Conservation (phyloP, 2,329 filamentous ascomycete species). For the Hymenotorrendiella dingleyae region DNA sequence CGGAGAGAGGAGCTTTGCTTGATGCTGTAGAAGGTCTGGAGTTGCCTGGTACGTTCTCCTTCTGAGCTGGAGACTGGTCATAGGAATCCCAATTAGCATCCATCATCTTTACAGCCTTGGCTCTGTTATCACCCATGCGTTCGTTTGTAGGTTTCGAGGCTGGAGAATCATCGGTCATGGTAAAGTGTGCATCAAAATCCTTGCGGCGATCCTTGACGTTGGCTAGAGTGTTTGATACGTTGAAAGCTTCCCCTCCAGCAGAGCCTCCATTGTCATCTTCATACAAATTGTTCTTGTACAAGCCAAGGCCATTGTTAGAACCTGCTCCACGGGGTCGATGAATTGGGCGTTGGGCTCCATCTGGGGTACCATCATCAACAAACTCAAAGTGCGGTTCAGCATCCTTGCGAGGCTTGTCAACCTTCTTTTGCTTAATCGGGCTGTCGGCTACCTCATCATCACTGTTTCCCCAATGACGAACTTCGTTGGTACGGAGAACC, state of each 20-base stretch:
- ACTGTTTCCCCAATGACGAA: slow-evolving; percentile 74
- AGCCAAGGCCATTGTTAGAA: slow-evolving; percentile 60
- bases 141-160: slow-evolving; percentile 37
- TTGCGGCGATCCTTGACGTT: slow-evolving; percentile 69
- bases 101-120: slow-evolving; percentile 70
- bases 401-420: slow-evolving; percentile 68
- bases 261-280: slow-evolving; percentile 42
- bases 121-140: slow-evolving; percentile 50
- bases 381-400: slow-evolving; percentile 81
- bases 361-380: slow-evolving; percentile 63
- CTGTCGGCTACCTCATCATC: slow-evolving; percentile 54
- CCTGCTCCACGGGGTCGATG: slow-evolving; percentile 47
- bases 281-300: slow-evolving; percentile 76
- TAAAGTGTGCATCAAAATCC: slow-evolving; percentile 73
- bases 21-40: slow-evolving; percentile 14
- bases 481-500: slow-evolving; percentile 57
- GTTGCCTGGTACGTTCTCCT: slow-evolving; percentile 29
- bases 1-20: slow-evolving; percentile 26
- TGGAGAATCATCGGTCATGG: slow-evolving; percentile 64
- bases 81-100: slow-evolving; percentile 55
- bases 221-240: slow-evolving; percentile 43
- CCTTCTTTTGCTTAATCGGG: slow-evolving; percentile 51
- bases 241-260: slow-evolving; percentile 11
- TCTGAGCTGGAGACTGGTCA: slow-evolving; percentile 50
- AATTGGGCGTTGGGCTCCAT: slow-evolving; percentile 41